Evolutionary conservation across 495 filamentous ascomycete species (phyloP).

Genomic region (Hamigera avellanea): DNA sequence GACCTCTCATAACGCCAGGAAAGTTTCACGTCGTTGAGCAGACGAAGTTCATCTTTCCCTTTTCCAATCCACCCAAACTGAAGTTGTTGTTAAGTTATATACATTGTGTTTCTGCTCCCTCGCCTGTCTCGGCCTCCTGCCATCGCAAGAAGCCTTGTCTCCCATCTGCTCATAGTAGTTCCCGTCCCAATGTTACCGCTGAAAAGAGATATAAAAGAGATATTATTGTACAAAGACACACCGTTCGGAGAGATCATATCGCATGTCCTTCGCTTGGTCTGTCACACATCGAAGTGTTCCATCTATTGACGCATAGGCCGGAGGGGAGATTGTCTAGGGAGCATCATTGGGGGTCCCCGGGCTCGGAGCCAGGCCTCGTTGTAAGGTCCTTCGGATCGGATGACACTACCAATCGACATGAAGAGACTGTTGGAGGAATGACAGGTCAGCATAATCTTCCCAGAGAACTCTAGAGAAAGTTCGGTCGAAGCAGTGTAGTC

Average conservation of each 20-base stretch:
- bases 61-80: no score
- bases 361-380: slow-evolving; percentile 39
- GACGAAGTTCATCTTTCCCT: no score
- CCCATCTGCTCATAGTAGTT: no score
- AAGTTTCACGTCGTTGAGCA: no score
- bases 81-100: no score
- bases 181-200: neutral
- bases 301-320: slow-evolving; percentile 25
- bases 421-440: slow-evolving; percentile 60
- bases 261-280: neutral
- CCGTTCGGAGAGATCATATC: neutral
- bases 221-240: neutral
- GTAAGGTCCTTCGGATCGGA: slow-evolving; percentile 63
- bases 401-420: slow-evolving; percentile 96
- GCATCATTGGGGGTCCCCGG: slow-evolving; percentile 35
- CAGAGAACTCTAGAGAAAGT: no score
- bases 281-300: neutral
- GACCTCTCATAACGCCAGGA: no score
- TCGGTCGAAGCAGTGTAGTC: slow-evolving; percentile 1
- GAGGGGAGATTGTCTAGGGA: slow-evolving; percentile 29
- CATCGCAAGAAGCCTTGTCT: no score
- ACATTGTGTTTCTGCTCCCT: no score
- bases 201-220: neutral
- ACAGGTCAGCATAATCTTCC: slow-evolving; percentile 8
- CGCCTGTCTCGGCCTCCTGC: no score